Conservation (phyloP, 768 basidiomycete genomes). For the Psilocybe cyanescens region DNA sequence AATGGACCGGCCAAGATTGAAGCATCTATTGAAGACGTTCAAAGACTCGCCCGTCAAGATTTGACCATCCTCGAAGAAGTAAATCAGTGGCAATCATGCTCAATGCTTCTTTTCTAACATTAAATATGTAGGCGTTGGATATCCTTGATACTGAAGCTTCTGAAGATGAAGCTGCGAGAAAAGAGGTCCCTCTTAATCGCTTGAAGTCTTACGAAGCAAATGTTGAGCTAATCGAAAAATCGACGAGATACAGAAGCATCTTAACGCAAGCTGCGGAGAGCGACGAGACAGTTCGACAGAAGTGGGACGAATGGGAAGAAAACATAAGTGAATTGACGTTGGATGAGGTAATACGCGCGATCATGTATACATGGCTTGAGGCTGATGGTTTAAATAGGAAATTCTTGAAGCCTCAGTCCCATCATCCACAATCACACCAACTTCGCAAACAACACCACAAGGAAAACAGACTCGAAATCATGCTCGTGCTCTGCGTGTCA, state of each 20-base stretch:
- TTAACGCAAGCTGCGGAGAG: slow-evolving; percentile 74
- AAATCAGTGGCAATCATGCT: neutral
- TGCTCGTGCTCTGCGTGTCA: slow-evolving; percentile 70
- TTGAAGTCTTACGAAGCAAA: slow-evolving; percentile 83
- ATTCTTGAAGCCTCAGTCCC: slow-evolving; percentile 72
- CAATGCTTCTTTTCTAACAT: neutral
- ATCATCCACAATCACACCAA: slow-evolving; percentile 52
- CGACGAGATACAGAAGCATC: slow-evolving; percentile 71
- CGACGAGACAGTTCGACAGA: slow-evolving; percentile 75
- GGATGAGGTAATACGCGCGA: slow-evolving; percentile 52
- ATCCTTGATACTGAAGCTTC: slow-evolving; percentile 90
- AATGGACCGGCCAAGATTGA: slow-evolving; percentile 78
- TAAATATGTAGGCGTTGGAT: slow-evolving; percentile 70
- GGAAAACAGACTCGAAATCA: slow-evolving; percentile 58
- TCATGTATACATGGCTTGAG: neutral
- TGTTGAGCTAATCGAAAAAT: slow-evolving; percentile 68
- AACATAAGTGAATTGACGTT: slow-evolving; percentile 71
- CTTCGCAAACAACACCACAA: slow-evolving; percentile 36
- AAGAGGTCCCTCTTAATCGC: slow-evolving; percentile 50
- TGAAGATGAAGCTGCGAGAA: slow-evolving; percentile 75
- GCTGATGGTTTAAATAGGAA: slow-evolving; percentile 41
- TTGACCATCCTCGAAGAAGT: slow-evolving; percentile 77
- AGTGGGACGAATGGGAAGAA: slow-evolving; percentile 90
- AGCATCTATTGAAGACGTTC: slow-evolving; percentile 72
- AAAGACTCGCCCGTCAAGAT: slow-evolving; percentile 66